These are phyloP conservation scores for Candida tropicalis DNA, from an alignment of 1,139 yeast genomes.

Conservation along the genomic window DNA sequence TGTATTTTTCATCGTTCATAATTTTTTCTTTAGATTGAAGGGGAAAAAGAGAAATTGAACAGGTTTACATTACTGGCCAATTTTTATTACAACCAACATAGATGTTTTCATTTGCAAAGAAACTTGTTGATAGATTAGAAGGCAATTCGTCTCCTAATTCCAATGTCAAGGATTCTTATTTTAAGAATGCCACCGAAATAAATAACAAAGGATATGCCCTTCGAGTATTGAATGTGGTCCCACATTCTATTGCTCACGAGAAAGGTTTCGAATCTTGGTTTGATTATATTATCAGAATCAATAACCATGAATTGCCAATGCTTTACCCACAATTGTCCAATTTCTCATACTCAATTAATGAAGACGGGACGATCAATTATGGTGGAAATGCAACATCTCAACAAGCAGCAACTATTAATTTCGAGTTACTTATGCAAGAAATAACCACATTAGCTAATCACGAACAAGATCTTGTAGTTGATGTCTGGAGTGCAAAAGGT, in stretches of 20 bases:
- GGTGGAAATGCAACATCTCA: conserved; percentile 39
- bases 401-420: conserved; percentile 41
- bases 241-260: conserved; percentile 42
- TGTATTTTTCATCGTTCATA: too few relatives aligned
- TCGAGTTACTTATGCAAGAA: conserved; percentile 37
- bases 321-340: conserved; percentile 35
- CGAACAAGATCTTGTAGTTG: conserved; percentile 50
- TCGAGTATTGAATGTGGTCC: conserved; percentile 42
- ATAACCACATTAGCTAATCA: conserved; percentile 36
- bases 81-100: neutral
- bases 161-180: conserved; percentile 51
- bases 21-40: neutral
- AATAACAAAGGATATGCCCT: conserved; percentile 49
- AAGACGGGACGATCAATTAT: conserved; percentile 47
- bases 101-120: conserved; percentile 91
- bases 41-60: neutral
- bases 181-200: conserved; percentile 43
- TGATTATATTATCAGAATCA: conserved; percentile 78
- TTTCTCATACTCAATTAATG: conserved; percentile 38
- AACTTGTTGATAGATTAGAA: conserved; percentile 77
- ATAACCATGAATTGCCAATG: conserved; percentile 73
- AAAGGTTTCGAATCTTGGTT: conserved; percentile 75
- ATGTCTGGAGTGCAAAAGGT: conserved; percentile 91
- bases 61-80: neutral
- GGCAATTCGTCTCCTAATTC: conserved; percentile 33